Evolutionary conservation across 495 filamentous ascomycete species (phyloP).

Genomic region (Talaromyces stipitatus): DNA sequence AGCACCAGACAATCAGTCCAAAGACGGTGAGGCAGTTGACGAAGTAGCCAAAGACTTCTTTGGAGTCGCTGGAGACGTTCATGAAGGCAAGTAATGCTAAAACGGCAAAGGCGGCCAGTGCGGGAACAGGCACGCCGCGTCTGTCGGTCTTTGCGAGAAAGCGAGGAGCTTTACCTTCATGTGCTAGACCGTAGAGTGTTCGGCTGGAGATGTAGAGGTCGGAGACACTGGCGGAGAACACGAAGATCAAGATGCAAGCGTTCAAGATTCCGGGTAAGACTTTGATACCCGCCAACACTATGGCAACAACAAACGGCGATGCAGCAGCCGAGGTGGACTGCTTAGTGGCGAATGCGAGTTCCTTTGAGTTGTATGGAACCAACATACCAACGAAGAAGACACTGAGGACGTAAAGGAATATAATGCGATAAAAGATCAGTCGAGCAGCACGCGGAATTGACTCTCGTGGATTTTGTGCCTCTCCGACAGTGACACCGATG

Average conservation of each 20-base stretch:
- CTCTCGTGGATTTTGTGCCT: conserved; percentile 62
- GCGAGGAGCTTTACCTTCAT: conserved; percentile 65
- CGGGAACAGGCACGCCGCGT: conserved; percentile 67
- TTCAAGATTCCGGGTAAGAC: conserved; percentile 50
- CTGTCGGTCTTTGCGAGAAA: conserved; percentile 64
- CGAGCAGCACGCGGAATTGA: conserved; percentile 66
- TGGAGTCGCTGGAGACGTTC: conserved; percentile 62
- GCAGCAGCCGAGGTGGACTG: conserved; percentile 29
- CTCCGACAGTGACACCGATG: conserved; percentile 54
- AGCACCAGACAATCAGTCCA: conserved; percentile 61
- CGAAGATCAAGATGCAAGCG: conserved; percentile 63
- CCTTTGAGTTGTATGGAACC: conserved; percentile 39
- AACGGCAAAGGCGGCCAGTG: conserved; percentile 51
- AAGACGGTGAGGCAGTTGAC: conserved; percentile 69
- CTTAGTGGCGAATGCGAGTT: conserved; percentile 41
- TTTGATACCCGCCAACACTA: conserved; percentile 40
- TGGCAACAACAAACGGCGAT: conserved; percentile 55
- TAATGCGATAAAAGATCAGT: conserved; percentile 73
- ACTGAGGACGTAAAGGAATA: conserved; percentile 63
- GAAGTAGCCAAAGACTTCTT: conserved; percentile 73
- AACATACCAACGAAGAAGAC: conserved; percentile 45
- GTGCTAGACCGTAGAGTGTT: conserved; percentile 70
- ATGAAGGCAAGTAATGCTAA: conserved; percentile 70
- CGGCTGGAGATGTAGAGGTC: conserved; percentile 48
- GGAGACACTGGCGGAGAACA: conserved; percentile 65